Evolutionary conservation across 2,329 filamentous ascomycete species (phyloP).

Genomic region (Coleophoma cylindrospora): DNA sequence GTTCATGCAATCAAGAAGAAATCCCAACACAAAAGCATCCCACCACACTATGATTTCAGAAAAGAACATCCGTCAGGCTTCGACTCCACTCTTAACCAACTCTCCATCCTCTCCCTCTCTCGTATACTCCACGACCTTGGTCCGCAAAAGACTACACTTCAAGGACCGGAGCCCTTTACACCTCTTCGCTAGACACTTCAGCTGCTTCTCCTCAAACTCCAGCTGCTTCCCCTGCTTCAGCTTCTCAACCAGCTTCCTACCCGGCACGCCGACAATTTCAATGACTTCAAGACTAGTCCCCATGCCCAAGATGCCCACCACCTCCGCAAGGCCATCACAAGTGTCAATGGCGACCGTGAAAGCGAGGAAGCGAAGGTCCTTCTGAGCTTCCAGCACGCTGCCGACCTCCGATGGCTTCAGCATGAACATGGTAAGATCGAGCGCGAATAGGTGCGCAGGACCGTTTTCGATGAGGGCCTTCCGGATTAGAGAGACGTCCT

Average conservation of each 20-base stretch:
- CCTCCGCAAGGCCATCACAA: slow-evolving; percentile 12
- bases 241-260: slow-evolving; percentile 12
- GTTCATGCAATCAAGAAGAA: too few species aligned
- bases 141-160: slow-evolving; percentile 18
- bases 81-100: not conserved
- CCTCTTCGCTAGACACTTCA: slow-evolving; percentile 5
- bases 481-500: not conserved
- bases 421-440: slow-evolving; percentile 33
- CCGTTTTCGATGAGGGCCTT: slow-evolving; percentile 14
- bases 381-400: slow-evolving; percentile 27
- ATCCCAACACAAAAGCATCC: too few species aligned
- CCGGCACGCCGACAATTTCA: slow-evolving; percentile 20
- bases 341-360: slow-evolving; percentile 21
- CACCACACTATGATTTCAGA: too few species aligned
- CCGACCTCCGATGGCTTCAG: slow-evolving; percentile 27
- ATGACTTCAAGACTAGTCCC: slow-evolving; percentile 11
- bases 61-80: too few species aligned
- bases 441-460: slow-evolving; percentile 18
- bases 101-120: slow-evolving; percentile 5
- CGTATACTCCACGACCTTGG: slow-evolving; percentile 12
- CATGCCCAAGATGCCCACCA: slow-evolving; percentile 5
- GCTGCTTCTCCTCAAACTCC: slow-evolving; percentile 4
- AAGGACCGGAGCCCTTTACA: slow-evolving; percentile 13
- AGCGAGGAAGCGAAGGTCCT: slow-evolving; percentile 30
- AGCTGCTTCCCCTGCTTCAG: slow-evolving; percentile 11